Conservation (phyloP, 768 basidiomycete genomes). For the Mycena capillaripes region DNA sequence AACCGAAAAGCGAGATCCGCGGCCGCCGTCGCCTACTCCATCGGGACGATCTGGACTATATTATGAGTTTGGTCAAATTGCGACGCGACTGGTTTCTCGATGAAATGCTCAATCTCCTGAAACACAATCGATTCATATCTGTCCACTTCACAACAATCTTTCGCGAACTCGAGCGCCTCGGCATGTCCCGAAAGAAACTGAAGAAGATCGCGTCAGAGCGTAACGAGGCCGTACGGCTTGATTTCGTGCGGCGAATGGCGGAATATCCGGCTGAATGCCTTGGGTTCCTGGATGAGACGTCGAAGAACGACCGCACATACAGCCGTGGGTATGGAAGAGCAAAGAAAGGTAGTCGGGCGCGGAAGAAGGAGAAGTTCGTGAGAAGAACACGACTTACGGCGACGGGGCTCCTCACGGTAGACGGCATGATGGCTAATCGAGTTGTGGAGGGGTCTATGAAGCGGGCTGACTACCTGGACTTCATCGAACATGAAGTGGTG, state of each 20-base stretch:
- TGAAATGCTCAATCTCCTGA: constrained; percentile 45
- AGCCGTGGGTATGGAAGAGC: background rate
- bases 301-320: constrained; percentile 46
- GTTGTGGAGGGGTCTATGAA: constrained; percentile 35
- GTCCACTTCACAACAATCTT: constrained; percentile 50
- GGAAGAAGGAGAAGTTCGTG: background rate
- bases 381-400: constrained; percentile 22
- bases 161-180: constrained; percentile 43
- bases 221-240: constrained; percentile 41
- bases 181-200: constrained; percentile 46
- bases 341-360: background rate
- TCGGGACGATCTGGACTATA: constrained; percentile 42
- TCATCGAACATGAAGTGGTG: constrained; percentile 33
- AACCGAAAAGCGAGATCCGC: background rate
- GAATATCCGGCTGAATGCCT: constrained; percentile 49
- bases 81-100: constrained; percentile 51
- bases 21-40: constrained; percentile 24
- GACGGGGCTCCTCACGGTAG: constrained; percentile 26
- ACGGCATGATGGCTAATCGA: constrained; percentile 34
- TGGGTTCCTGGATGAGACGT: constrained; percentile 52
- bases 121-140: constrained; percentile 48
- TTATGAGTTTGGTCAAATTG: constrained; percentile 35
- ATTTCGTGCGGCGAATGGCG: constrained; percentile 44
- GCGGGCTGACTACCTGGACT: constrained; percentile 16
- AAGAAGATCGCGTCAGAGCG: constrained; percentile 49